Evolutionary conservation across 225 moss, liverwort and hornwort species (phyloP), one percentile per base, ranked within the genome.

Genomic region (Neckera pumila): DNA sequence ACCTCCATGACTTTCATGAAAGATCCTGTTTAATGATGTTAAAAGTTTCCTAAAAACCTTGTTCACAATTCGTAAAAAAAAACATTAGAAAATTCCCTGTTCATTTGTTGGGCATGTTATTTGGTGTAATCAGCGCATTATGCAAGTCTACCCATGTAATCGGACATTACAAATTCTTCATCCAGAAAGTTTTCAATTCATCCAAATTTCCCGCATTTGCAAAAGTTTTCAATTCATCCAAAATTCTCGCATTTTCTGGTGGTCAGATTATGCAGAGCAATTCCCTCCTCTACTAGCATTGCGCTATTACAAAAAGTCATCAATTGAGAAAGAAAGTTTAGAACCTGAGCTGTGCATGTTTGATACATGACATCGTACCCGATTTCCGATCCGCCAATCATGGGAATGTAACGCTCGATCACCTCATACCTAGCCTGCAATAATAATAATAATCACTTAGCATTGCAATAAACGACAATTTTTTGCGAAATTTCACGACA

Each of bases 291-390:
- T 10, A 45, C 45, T 45, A 45, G 45, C 59, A 25, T 59, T 60
- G 60, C 12, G 5, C 26, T 26, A 26, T 60, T 60, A 60, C 65
- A 43, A 72, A 72, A 45, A 72, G 22, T 14, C 76, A 76, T 0
- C 3, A n/a, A n/a, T n/a, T n/a, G 22, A 34, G 34, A n/a, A 21
- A 16, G 23, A n/a, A 36, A 65, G n/a, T n/a, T n/a, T n/a, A n/a
- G 83, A 69, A 96, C 98, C 96, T 98, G 98, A 31, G 94, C 96
- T 76, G 97, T 96, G 91, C 97, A 98, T 47, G 96, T 96, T 84
- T 95, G 97, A 78, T 95, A 95, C 96, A 98, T 95, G 89, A 93
- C 95, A 71, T 96, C 93, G 17, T 79, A 93, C 51, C 94, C 96
- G 36, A 82, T 31, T 65, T 86, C 53, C 0, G 86, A 84, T 26